Base-by-base conservation (phyloP, 164 flowering plant species). In the Warburgia ugandensis region DNA sequence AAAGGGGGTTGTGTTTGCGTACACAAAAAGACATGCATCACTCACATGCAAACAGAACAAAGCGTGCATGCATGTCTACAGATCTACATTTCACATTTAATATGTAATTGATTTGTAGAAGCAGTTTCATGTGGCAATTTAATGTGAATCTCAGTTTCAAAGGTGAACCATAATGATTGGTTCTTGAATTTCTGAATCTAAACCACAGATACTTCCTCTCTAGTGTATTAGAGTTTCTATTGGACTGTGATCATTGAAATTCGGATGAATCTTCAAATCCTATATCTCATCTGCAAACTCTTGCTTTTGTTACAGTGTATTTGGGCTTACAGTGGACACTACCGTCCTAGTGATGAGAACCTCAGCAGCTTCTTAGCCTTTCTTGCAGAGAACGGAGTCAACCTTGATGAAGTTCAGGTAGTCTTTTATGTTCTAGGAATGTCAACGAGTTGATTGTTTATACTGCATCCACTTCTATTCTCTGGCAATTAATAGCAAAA, bases 281-380 rank as follows among this genome's bases (percentile, higher is more conserved):
- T 42, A 27, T 21, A 44, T 44, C 47, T 22, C 9, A 25, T 25
- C 5, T 29, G 13, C 49, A 45, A 43, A 45, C 13, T 45, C 13
- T 6, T 6, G 4, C 42, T 51, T 32, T 44, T 1, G 11, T 67
- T 71, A 44, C 85, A 92, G 96, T 68, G 77, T 33, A 72, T 92
- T 61, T 88, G 95, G 37, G 75, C 94, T 10, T 81, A 85, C 58
- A 87, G 98, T 65, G 98, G 96, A 23, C 98, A 88, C 63, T 88
- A 92, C 60, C 73, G 79, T 36, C 98, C 94, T 54, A 77, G 80
- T 22, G 86, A 83, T 19, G 95, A 83, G 25, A 69, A 67, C 46
- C 80, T 85, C 41, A 73, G 58, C 6, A 67, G 55, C 61, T 79
- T 88, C 59, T 29, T 76, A 28, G 55, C 73, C 42, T 71, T 80